Evolutionary conservation across 2,329 filamentous ascomycete species (phyloP).

Genomic region (Aspergillus carbonarius): DNA sequence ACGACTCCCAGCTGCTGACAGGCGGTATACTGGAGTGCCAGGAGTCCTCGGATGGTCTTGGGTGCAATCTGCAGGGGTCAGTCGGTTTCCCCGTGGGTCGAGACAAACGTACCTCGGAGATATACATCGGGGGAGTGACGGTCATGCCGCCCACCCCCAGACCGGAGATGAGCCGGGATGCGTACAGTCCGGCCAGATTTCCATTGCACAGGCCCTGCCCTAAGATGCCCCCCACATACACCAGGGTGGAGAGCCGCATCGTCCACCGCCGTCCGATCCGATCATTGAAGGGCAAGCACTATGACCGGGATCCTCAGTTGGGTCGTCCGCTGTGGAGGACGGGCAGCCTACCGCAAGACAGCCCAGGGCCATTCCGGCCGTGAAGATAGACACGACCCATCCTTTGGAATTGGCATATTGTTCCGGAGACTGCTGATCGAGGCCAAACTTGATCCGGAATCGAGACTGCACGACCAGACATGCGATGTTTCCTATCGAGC

Average conservation of each 20-base stretch:
- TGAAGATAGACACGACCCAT: constrained; percentile 22
- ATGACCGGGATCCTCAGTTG: neutral
- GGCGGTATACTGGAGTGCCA: neutral
- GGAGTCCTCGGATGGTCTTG: constrained; percentile 4
- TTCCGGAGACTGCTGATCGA: constrained; percentile 14
- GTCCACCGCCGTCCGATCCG: constrained; percentile 1
- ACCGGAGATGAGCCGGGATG: constrained; percentile 16
- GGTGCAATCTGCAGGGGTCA: neutral
- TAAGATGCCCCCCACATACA: neutral
- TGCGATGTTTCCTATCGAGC: constrained; percentile 20
- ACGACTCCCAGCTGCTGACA: constrained; percentile 1
- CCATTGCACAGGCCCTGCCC: constrained; percentile 12
- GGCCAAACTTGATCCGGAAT: constrained; percentile 16
- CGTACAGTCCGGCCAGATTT: constrained; percentile 17
- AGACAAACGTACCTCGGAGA: constrained; percentile 11
- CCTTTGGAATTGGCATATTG: constrained; percentile 23
- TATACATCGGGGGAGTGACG: constrained; percentile 18
- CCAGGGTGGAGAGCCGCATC: neutral
- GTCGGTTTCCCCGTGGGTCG: neutral
- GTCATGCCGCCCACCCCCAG: constrained; percentile 16
- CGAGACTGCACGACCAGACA: constrained; percentile 19
- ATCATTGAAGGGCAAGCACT: constrained; percentile 4
- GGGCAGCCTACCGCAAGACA: constrained; percentile 15
- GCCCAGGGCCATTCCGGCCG: constrained; percentile 21
- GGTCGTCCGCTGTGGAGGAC: neutral